Percentiles rank a stretch among this genome's conserved stretches.
Conservation (phyloP, 2,329 filamentous ascomycete species). For the Ascocoryne sarcoides region DNA sequence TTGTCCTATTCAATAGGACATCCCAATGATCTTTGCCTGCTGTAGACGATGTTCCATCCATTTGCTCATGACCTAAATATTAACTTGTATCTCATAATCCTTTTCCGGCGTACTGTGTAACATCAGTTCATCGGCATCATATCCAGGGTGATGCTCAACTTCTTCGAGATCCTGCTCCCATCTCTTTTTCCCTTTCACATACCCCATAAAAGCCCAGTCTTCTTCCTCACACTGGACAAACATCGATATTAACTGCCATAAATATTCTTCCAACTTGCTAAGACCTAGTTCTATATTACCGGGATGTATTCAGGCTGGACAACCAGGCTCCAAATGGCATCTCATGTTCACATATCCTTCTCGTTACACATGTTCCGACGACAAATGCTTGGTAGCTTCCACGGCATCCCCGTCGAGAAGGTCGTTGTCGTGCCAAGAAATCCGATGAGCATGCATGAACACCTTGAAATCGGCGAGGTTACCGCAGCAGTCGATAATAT, state of each 20-base stretch:
- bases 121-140: not conserved
- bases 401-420: conserved; percentile 29
- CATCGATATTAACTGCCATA: conserved; percentile 58
- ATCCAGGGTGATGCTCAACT: conserved; percentile 5
- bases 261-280: conserved; percentile 42
- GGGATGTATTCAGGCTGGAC: conserved; percentile 40
- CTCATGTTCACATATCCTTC: conserved; percentile 53
- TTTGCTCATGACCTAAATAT: conserved; percentile 8
- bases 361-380: conserved; percentile 33
- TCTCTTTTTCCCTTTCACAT: conserved; percentile 1
- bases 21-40: conserved; percentile 18
- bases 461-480: conserved; percentile 32
- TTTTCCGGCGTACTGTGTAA: not conserved
- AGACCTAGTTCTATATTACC: conserved; percentile 29
- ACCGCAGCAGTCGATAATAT: conserved; percentile 54
- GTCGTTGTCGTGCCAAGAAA: conserved; percentile 29
- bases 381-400: conserved; percentile 18
- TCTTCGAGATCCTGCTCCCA: conserved; percentile 6
- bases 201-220: conserved; percentile 12
- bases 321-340: conserved; percentile 50
- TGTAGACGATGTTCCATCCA: conserved; percentile 13
- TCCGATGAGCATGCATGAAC: conserved; percentile 38
- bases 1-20: conserved; percentile 15
- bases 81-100: conserved; percentile 9
- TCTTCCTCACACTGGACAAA: conserved; percentile 25